These are phyloP conservation scores for Linnemannia zychae DNA, from an alignment of 192 early-diverging fungal genomes.

Conservation along the genomic window DNA sequence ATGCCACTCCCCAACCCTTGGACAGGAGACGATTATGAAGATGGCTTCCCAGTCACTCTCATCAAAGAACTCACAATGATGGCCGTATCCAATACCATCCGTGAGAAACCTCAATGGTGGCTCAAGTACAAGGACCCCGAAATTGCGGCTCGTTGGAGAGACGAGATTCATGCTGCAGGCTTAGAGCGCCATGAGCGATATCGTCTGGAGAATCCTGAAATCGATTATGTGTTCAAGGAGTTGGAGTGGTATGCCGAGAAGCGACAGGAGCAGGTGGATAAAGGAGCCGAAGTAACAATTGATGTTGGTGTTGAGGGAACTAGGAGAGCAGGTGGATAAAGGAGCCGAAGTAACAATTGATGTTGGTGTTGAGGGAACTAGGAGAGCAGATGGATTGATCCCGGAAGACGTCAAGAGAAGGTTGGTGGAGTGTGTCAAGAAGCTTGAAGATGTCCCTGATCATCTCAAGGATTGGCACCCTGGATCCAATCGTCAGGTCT, in stretches of 20 bases:
- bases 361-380: slow-evolving; percentile 39
- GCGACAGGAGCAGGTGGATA: slow-evolving; percentile 1
- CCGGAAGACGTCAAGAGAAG: not conserved
- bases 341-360: slow-evolving; percentile 13
- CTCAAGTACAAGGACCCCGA: slow-evolving; percentile 40
- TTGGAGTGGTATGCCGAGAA: slow-evolving; percentile 30
- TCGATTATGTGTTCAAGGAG: slow-evolving; percentile 43
- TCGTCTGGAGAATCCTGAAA: slow-evolving; percentile 15
- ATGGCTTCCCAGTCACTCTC: slow-evolving; percentile 35
- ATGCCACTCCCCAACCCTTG: slow-evolving; percentile 28
- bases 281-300: not conserved
- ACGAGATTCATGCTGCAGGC: slow-evolving; percentile 11
- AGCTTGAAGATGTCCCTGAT: slow-evolving; percentile 20
- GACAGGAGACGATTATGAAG: slow-evolving; percentile 32
- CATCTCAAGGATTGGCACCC: slow-evolving; percentile 51
- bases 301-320: slow-evolving; percentile 41
- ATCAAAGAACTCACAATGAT: slow-evolving; percentile 21
- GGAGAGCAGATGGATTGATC: slow-evolving; percentile 39
- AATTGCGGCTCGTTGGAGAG: slow-evolving; percentile 21
- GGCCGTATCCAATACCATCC: slow-evolving; percentile 42
- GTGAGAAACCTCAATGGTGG: slow-evolving; percentile 58
- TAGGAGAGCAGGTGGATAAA: slow-evolving; percentile 31
- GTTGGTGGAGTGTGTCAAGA: slow-evolving; percentile 25
- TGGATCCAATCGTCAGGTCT: not conserved
- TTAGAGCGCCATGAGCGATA: not conserved